phyloP scores from a whole-genome alignment of 2,329 filamentous ascomycete species.

The Diaporthe nobilis region DNA sequence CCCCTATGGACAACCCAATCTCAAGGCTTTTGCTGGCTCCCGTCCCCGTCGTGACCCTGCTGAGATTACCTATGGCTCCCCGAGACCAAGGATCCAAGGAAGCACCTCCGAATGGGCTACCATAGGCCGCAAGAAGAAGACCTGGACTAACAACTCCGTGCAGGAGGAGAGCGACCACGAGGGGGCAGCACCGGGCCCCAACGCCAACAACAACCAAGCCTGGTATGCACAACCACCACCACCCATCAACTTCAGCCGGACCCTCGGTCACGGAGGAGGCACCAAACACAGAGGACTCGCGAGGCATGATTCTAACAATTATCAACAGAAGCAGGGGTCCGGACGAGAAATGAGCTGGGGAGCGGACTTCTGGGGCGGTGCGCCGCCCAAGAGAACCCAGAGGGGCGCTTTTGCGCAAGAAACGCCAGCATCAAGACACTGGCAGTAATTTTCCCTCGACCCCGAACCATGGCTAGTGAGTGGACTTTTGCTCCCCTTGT shows the following conservation, averaged over 20 bases:
- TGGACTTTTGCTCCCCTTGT: not conserved
- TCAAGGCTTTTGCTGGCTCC: not conserved
- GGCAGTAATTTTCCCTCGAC: not conserved
- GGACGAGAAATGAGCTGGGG: not conserved
- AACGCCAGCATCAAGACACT: conserved; percentile 9
- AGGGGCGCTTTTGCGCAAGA: not conserved
- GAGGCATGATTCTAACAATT: not conserved
- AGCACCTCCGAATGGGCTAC: not conserved
- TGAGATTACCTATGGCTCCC: conserved; percentile 25
- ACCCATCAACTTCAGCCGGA: not conserved
- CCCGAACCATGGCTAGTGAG: not conserved
- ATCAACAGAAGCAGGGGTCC: not conserved
- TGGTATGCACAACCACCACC: conserved; percentile 15
- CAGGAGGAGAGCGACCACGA: conserved; percentile 13
- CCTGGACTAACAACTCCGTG: not conserved
- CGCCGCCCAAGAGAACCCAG: conserved; percentile 5
- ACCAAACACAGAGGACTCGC: not conserved
- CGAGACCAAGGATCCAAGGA: conserved; percentile 5
- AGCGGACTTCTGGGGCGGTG: conserved; percentile 10
- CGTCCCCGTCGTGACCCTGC: not conserved
- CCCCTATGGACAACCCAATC: not conserved
- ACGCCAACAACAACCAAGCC: not conserved
- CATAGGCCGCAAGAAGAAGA: not conserved
- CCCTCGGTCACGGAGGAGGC: not conserved
- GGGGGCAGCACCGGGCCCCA: not conserved